Conservation (phyloP, 139 green algal genomes). For the Chlorella sorokiniana region DNA sequence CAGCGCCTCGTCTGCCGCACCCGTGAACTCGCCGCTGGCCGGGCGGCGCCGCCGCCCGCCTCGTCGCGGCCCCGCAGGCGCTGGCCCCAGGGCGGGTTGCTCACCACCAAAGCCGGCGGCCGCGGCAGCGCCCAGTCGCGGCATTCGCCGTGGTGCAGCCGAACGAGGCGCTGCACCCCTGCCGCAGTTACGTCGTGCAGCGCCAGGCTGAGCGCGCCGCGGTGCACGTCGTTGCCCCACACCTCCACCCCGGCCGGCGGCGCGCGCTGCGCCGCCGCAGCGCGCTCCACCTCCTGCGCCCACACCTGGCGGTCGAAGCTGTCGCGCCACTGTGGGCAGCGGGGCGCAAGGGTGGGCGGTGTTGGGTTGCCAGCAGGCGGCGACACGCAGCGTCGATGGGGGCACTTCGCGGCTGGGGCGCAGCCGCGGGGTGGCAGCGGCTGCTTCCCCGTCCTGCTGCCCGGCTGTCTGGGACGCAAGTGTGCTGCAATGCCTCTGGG, state of each 20-base stretch:
- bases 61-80: constrained; percentile 43
- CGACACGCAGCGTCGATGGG: too few species aligned
- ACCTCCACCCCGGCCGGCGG: constrained; percentile 35
- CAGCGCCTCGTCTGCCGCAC: neutral
- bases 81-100: constrained; percentile 91
- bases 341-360: too few species aligned
- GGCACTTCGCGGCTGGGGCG: too few species aligned
- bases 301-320: constrained; percentile 38
- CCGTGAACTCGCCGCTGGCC: neutral
- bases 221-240: constrained; percentile 72
- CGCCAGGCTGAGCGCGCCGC: constrained; percentile 64
- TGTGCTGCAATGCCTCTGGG: too few species aligned
- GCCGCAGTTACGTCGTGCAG: constrained; percentile 43
- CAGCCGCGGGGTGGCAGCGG: too few species aligned
- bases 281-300: constrained; percentile 35
- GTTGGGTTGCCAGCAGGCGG: too few species aligned
- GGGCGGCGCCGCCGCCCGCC: neutral
- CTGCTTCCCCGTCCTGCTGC: too few species aligned
- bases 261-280: constrained; percentile 1
- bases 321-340: constrained; percentile 17
- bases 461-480: too few species aligned
- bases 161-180: constrained; percentile 45
- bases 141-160: constrained; percentile 52
- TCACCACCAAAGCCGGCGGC: constrained; percentile 70
- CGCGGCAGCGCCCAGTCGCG: constrained; percentile 44